Percentiles rank a stretch among this genome's conserved stretches.
Evolutionary conservation across 108 stramenopile species (phyloP).

Genomic region (Aurantiochytrium sp.): DNA sequence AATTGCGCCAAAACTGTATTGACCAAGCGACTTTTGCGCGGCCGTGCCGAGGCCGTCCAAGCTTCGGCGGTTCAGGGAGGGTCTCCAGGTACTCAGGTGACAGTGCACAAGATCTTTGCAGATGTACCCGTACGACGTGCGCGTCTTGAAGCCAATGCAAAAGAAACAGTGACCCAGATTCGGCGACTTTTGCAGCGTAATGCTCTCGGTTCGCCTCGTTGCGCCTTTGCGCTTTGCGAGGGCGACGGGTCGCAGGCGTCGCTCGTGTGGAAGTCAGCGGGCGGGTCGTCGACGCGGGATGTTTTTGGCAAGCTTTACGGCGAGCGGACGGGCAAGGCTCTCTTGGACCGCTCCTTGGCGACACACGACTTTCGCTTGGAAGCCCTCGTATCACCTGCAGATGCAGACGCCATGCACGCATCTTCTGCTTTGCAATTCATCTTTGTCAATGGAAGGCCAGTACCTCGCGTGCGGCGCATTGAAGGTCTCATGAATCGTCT

Average conservation of each 20-base stretch:
- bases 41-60: neutral
- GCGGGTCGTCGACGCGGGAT: neutral
- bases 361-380: neutral
- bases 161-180: neutral
- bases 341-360: neutral
- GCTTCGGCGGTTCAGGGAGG: neutral
- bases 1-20: no score
- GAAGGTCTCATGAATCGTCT: neutral
- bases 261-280: neutral
- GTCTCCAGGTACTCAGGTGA: neutral
- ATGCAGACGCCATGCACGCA: neutral
- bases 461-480: neutral
- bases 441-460: neutral
- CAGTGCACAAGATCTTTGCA: neutral
- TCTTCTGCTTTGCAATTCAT: neutral
- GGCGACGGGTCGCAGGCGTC: neutral
- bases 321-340: neutral
- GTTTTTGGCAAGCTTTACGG: neutral
- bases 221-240: neutral
- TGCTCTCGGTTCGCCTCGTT: neutral
- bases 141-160: neutral
- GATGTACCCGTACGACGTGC: neutral
- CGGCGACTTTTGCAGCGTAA: neutral
- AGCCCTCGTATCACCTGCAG: neutral
- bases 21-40: neutral